phyloP scores from a whole-genome alignment of 1,139 yeast genomes.

The Debaryomyces udenii region DNA sequence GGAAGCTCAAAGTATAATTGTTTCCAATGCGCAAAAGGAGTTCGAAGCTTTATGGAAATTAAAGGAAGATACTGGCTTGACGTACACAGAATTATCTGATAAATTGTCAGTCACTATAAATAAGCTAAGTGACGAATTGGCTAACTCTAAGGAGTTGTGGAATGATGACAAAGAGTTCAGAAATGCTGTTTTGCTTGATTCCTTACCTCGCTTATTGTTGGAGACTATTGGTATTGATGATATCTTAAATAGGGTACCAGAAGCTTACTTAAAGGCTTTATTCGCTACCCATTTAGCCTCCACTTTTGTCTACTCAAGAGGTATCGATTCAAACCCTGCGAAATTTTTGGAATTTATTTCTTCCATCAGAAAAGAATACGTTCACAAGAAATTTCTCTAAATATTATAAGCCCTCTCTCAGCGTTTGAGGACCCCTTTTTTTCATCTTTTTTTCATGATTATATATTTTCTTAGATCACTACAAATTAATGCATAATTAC shows the following conservation, averaged over 20 bases:
- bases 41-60: slow-evolving; percentile 87
- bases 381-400: slow-evolving; percentile 11
- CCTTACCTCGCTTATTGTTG: slow-evolving; percentile 77
- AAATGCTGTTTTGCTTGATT: slow-evolving; percentile 72
- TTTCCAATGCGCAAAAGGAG: slow-evolving; percentile 78
- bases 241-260: slow-evolving; percentile 80
- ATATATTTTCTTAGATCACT: too few species aligned
- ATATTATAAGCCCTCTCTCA: not conserved
- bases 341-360: slow-evolving; percentile 75
- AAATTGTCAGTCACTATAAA: slow-evolving; percentile 84
- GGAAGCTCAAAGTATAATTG: slow-evolving; percentile 77
- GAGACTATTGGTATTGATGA: slow-evolving; percentile 74
- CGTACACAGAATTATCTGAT: slow-evolving; percentile 83
- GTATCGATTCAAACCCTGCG: slow-evolving; percentile 82
- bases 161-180: slow-evolving; percentile 75
- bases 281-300: slow-evolving; percentile 92
- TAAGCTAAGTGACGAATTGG: slow-evolving; percentile 85
- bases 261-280: slow-evolving; percentile 81
- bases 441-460: too few species aligned
- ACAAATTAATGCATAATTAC: too few species aligned
- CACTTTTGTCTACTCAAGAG: slow-evolving; percentile 83
- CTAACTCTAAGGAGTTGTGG: slow-evolving; percentile 85
- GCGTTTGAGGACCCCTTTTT: too few species aligned
- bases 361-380: slow-evolving; percentile 44
- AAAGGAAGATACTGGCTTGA: slow-evolving; percentile 63